Conservation (phyloP, 2,329 filamentous ascomycete genomes). For the Aureobasidium sp. region DNA sequence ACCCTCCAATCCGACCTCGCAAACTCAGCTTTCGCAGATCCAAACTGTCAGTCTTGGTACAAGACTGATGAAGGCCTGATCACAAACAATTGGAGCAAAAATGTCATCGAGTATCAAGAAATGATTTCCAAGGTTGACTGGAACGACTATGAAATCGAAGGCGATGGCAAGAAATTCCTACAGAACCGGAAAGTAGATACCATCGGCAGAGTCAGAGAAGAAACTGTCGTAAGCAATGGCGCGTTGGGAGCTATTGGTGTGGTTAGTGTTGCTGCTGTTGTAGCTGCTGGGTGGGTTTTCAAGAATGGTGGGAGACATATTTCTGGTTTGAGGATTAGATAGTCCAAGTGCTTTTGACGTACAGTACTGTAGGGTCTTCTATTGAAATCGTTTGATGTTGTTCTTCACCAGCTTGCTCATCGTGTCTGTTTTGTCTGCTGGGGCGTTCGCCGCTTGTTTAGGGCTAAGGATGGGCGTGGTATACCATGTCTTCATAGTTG, state of each 20-base stretch:
- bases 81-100: constrained; percentile 49
- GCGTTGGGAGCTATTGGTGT: constrained; percentile 29
- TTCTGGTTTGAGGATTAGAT: neutral
- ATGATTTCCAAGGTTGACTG: constrained; percentile 34
- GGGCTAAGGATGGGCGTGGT: too few species aligned
- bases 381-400: too few species aligned
- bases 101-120: constrained; percentile 48
- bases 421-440: too few species aligned
- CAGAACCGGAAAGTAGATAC: constrained; percentile 26
- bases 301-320: neutral
- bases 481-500: too few species aligned
- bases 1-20: constrained; percentile 37
- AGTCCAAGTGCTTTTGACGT: too few species aligned
- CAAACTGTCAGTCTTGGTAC: constrained; percentile 44
- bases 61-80: constrained; percentile 46
- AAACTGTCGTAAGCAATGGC: constrained; percentile 33
- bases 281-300: constrained; percentile 23
- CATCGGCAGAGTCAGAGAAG: constrained; percentile 38
- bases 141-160: constrained; percentile 36
- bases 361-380: too few species aligned
- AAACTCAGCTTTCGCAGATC: constrained; percentile 44
- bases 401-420: too few species aligned
- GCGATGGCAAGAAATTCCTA: constrained; percentile 26
- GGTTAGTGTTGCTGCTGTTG: constrained; percentile 28
- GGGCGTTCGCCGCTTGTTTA: too few species aligned